These are phyloP conservation scores for Zea mays DNA, from an alignment of 176 grass and related monocot genomes.

Conservation along the genomic window DNA sequence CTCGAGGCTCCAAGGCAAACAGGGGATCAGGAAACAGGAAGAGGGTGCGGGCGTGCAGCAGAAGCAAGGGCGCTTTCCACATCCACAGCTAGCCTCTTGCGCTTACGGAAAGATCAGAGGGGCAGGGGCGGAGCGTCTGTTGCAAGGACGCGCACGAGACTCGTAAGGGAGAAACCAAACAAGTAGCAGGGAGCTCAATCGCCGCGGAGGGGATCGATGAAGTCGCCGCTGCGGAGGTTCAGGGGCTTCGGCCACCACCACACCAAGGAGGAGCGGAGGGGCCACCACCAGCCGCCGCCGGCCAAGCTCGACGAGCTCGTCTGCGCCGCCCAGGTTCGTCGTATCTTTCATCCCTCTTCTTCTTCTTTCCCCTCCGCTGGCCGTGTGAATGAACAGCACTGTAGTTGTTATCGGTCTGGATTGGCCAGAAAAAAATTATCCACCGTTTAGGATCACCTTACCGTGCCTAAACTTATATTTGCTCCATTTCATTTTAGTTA, in stretches of 20 bases:
- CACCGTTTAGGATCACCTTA: not conserved
- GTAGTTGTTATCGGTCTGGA: not conserved
- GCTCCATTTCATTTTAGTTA: no score
- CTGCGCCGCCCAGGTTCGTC: constrained; percentile 51
- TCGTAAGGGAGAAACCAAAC: not conserved
- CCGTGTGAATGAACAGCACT: not conserved
- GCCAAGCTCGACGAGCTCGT: constrained; percentile 81
- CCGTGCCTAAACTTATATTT: not conserved
- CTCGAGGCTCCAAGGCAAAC: constrained; percentile 7
- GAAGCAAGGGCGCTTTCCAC: not conserved
- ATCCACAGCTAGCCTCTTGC: not conserved
- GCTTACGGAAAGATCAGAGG: not conserved
- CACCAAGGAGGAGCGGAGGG: constrained; percentile 40
- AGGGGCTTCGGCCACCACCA: constrained; percentile 58
- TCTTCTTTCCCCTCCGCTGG: not conserved
- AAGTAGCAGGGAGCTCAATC: not conserved
- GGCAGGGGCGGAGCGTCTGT: not conserved
- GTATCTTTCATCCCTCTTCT: not conserved
- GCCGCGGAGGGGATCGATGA: constrained; percentile 70
- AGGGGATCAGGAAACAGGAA: not conserved
- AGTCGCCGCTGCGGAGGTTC: constrained; percentile 75
- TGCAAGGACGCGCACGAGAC: constrained; percentile 1
- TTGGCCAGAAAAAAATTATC: not conserved
- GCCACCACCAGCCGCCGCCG: constrained; percentile 26
- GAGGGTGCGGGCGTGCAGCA: not conserved